Evolutionary conservation across 1,139 yeast species (phyloP), one percentile per base, ranked within the genome.

Genomic region (Taphrina communis): DNA sequence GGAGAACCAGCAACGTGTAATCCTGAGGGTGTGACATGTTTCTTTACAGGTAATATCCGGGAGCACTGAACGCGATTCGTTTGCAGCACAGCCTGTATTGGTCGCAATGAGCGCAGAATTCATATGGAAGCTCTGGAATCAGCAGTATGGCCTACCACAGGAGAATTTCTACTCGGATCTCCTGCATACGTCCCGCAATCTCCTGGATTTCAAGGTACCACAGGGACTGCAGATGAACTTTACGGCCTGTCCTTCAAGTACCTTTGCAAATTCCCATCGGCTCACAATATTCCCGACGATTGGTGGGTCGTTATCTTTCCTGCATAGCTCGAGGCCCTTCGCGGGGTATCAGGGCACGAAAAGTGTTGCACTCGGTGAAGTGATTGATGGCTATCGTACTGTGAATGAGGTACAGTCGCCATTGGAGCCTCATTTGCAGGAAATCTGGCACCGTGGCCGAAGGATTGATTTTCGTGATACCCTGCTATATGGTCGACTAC

Each of bases 261-360:
- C 85, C 74, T 88, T 91, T 74, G 93, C 90, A 66, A 88, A 92
- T 12, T 87, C 93, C 25, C 84, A 91, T 75, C 85, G 90, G 1
- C 80, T 94, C 17, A 85, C 90, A 46, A 90, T 89, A 73, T 80
- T 84, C 56, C 88, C 87, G 55, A 79, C 84, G 7, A 85, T 94
- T 63, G 88, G 88, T 75, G 98, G 98, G 0, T 89, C 97, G 0
- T 76, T 93, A 50, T 88, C 97, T 0, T 94, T 93, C 75, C 78
- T 93, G 25, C 92, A 89, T 77, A 84, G 94, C 3, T 85, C 93
- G 0, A 79, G 81, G 0, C 86, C 89, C 0, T 77, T 90, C 60
- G 77, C 78, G 7, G 68, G 83, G 87, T 5, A 76, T 80, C 69
- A 84, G 87, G 0, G 84, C 94, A 59, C 66, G 9, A 51, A 1